A percentile compares a stretch with the other conserved stretches of the same genome.
These are phyloP conservation scores for Melanopsichium pennsylvanicum DNA, from an alignment of 1,284 basidiomycete species.

Conservation along the genomic window DNA sequence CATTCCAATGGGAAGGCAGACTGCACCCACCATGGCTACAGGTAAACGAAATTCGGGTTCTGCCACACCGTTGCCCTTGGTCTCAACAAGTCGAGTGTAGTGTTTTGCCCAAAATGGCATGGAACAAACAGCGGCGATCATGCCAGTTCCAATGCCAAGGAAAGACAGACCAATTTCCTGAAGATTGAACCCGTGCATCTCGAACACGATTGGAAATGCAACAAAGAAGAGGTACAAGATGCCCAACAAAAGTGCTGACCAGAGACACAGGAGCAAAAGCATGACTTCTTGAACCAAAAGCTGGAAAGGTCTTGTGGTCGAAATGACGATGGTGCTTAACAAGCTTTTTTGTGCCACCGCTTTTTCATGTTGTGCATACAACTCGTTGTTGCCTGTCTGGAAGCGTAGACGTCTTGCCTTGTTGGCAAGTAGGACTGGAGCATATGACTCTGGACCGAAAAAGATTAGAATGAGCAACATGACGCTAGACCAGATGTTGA, in stretches of 20 bases:
- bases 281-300: slow-evolving; percentile 27
- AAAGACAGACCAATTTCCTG: slow-evolving; percentile 45
- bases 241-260: slow-evolving; percentile 36
- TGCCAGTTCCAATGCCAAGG: slow-evolving; percentile 48
- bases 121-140: slow-evolving; percentile 40
- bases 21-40: slow-evolving; percentile 41
- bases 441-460: slow-evolving; percentile 64
- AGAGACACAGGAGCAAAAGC: slow-evolving; percentile 35
- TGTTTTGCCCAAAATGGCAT: slow-evolving; percentile 67
- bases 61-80: slow-evolving; percentile 68
- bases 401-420: slow-evolving; percentile 59
- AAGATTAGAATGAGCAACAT: slow-evolving; percentile 59
- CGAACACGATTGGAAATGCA: slow-evolving; percentile 51
- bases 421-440: slow-evolving; percentile 57
- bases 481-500: slow-evolving; percentile 55
- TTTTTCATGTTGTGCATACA: slow-evolving; percentile 33
- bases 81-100: slow-evolving; percentile 70
- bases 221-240: slow-evolving; percentile 53
- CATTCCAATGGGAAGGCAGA: slow-evolving; percentile 45
- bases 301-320: slow-evolving; percentile 26
- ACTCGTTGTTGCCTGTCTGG: slow-evolving; percentile 57
- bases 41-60: slow-evolving; percentile 54
- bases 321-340: slow-evolving; percentile 16
- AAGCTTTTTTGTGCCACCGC: slow-evolving; percentile 25
- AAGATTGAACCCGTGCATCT: slow-evolving; percentile 45